Base-by-base conservation (phyloP, 192 early-diverging fungal species). In the Backusella morwellensis region DNA sequence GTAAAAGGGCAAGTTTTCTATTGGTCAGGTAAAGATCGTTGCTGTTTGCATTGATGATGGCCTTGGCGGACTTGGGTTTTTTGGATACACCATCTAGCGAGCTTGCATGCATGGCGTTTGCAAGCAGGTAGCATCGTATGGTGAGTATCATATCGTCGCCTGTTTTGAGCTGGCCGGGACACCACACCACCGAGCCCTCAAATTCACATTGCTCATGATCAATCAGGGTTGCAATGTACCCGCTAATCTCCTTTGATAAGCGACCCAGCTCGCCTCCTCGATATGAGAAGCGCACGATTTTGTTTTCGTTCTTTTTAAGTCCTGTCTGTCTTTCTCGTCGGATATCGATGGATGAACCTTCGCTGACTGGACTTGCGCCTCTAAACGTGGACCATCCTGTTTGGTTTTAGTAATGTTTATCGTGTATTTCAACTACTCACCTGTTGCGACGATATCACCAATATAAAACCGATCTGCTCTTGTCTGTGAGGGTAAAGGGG, bases 121-220 rank as follows among this genome's bases (percentile, higher is more conserved):
- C 81, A 77, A 14, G 35, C 54, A 87, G 67, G 54, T 80, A 87
- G 34, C 83, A 85, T 12, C 72, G 52, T 54, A 87, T 44, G 3
- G 83, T 75, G 6, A 89, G 6, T 7, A 87, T 78, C 35, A 87
- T 85, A 69, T 89, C 86, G 32, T 83, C 81, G 6, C 86, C 83
- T 6, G 82, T 84, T 23, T 68, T 78, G 4, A 87, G 68, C 0
- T 70, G 6, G 9, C 44, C 40, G 23, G 76, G 76, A 23, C 81
- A 72, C 26, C 77, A 76, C 15, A 88, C 80, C 34, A 87, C 75
- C 1, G 78, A 75, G n/a, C 85, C 88, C 17, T 83, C 74, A 73
- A 89, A 89, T 42, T 76, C 72, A 23, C 83, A 87, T 4, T 85
- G 52, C 1, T 82, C 77, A 72, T 79, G 82, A 73, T 89, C 88